A percentile compares a stretch with the other conserved stretches of the same genome.
Conservation (phyloP, 2,329 filamentous ascomycete genomes). For the Neonectria neomacrospora region DNA sequence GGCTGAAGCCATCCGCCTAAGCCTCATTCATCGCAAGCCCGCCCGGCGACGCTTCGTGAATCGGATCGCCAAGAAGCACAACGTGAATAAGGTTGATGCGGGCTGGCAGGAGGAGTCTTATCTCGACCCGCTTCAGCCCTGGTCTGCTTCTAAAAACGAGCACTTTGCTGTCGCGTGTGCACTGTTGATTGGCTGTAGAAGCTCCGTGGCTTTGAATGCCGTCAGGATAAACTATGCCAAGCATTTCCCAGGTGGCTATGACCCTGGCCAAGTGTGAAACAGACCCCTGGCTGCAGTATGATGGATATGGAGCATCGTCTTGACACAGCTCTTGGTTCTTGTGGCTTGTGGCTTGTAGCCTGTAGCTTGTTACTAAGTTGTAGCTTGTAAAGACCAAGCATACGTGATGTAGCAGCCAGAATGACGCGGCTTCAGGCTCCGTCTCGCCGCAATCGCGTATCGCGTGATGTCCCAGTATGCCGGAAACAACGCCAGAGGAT, state of each 20-base stretch:
- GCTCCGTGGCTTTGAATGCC: slow-evolving; percentile 3
- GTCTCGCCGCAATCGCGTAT: not conserved
- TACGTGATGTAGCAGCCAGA: not conserved
- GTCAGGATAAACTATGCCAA: slow-evolving; percentile 24
- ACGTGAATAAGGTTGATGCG: slow-evolving; percentile 14
- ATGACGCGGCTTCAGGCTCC: not conserved
- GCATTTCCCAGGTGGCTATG: slow-evolving; percentile 5
- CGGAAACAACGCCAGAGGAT: not conserved
- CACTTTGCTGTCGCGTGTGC: slow-evolving; percentile 18
- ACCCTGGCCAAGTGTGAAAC: slow-evolving; percentile 1
- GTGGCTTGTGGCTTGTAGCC: not conserved
- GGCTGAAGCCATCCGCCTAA: slow-evolving; percentile 32
- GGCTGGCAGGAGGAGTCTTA: not conserved
- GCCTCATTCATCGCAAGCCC: slow-evolving; percentile 16
- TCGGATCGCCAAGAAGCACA: slow-evolving; percentile 23
- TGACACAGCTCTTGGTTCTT: not conserved
- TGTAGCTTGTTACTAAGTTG: not conserved
- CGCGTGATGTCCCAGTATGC: slow-evolving; percentile 2
- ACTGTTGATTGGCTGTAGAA: slow-evolving; percentile 17
- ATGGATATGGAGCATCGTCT: not conserved
- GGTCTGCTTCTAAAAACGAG: not conserved
- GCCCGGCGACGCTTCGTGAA: slow-evolving; percentile 1
- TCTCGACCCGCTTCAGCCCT: slow-evolving; percentile 14
- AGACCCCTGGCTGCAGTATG: not conserved
- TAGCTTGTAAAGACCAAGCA: not conserved